Evolutionary conservation across 441 rosid species (phyloP).

Genomic region (Pelargonium citronellum): DNA sequence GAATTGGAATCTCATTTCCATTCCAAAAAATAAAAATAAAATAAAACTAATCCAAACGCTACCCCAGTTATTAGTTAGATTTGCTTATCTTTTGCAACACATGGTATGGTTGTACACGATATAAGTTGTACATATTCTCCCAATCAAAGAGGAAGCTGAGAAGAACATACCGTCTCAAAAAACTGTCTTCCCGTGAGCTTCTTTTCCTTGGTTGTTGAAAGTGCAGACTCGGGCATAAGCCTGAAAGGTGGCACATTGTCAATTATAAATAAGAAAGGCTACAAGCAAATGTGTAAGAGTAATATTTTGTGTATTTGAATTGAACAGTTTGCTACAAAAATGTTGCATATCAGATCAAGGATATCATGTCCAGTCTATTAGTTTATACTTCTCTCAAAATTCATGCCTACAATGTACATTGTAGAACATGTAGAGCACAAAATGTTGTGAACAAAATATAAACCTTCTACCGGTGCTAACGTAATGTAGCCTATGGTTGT

Average conservation of each 20-base stretch:
- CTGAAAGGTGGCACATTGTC: conserved; percentile 31
- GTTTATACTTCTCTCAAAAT: no score
- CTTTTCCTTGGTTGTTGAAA: conserved; percentile 68
- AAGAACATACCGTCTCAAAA: conserved; percentile 86
- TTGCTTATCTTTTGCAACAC: no score
- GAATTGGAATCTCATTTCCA: no score
- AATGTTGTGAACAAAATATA: no score
- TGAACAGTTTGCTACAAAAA: not conserved
- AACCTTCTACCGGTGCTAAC: no score
- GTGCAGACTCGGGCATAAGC: conserved; percentile 91
- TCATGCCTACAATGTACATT: no score
- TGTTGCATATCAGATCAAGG: not conserved
- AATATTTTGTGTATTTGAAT: not conserved
- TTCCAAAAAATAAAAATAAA: not conserved
- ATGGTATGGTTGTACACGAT: not conserved
- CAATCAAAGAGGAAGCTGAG: conserved; percentile 14
- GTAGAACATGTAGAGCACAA: no score
- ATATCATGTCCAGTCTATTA: no score
- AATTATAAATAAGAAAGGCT: conserved; percentile 3
- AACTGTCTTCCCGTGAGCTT: conserved; percentile 87
- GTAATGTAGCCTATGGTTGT: no score
- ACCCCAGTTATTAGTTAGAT: no score
- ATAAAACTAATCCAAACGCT: not conserved
- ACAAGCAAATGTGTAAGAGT: not conserved
- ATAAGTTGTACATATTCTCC: not conserved